A percentile compares a stretch with the other conserved stretches of the same genome.
These are phyloP conservation scores for Chytriomyces sp. DNA, from an alignment of 192 early-diverging fungal species.

Conservation along the genomic window DNA sequence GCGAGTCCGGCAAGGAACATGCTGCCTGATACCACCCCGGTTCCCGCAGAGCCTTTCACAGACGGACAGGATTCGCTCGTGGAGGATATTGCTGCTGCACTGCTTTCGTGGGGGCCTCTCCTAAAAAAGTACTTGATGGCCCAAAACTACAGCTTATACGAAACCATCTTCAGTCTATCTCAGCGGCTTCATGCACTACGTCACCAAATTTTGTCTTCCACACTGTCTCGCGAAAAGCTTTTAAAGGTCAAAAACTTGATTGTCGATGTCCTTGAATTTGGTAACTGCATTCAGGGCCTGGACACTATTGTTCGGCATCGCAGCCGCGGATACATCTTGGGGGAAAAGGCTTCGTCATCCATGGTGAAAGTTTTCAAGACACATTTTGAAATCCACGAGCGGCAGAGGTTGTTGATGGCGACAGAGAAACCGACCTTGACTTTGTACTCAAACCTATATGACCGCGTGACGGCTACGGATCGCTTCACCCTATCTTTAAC, in stretches of 20 bases:
- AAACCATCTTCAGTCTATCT: constrained; percentile 56
- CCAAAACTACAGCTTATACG: constrained; percentile 60
- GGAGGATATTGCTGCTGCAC: constrained; percentile 66
- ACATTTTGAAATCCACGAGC: constrained; percentile 42
- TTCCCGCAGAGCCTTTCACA: constrained; percentile 49
- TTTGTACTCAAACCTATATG: constrained; percentile 3
- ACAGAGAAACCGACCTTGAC: background rate
- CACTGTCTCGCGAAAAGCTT: constrained; percentile 63
- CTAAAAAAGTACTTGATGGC: constrained; percentile 55
- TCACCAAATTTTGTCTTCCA: constrained; percentile 59
- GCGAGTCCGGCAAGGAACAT: too few relatives aligned
- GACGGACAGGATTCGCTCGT: constrained; percentile 62
- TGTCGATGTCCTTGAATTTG: constrained; percentile 55
- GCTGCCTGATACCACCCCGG: constrained; percentile 28
- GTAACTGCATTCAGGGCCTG: constrained; percentile 55
- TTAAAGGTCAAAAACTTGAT: constrained; percentile 54
- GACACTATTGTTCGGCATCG: constrained; percentile 66
- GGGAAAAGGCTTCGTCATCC: constrained; percentile 54
- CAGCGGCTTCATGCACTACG: constrained; percentile 62
- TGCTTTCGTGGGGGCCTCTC: constrained; percentile 63
- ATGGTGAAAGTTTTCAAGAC: constrained; percentile 60
- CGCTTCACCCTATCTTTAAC: constrained; percentile 17
- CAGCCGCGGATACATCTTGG: constrained; percentile 57
- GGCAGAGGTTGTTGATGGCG: background rate
- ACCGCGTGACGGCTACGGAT: background rate